Conservation (phyloP, 2,329 filamentous ascomycete genomes). For the Pleoardoris graminearum region DNA sequence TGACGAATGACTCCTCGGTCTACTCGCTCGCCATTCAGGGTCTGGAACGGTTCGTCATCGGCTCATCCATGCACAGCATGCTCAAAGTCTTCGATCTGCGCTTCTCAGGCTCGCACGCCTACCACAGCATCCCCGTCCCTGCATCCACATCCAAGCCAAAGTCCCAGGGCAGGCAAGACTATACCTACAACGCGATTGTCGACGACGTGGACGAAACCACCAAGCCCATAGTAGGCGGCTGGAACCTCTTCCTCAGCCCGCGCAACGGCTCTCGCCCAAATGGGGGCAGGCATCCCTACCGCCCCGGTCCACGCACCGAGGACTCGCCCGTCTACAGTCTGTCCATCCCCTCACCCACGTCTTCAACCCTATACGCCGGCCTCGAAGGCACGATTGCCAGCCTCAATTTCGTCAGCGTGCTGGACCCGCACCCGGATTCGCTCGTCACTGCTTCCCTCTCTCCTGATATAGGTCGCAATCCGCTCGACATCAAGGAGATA, state of each 20-base stretch:
- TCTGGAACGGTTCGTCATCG: slow-evolving; percentile 60
- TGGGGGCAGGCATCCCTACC: slow-evolving; percentile 22
- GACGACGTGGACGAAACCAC: slow-evolving; percentile 1
- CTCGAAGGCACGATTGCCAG: slow-evolving; percentile 51
- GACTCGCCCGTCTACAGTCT: slow-evolving; percentile 54
- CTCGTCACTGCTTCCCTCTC: slow-evolving; percentile 30
- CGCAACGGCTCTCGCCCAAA: slow-evolving; percentile 23
- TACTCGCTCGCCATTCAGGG: slow-evolving; percentile 63
- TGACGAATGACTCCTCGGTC: slow-evolving; percentile 61
- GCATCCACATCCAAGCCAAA: slow-evolving; percentile 11
- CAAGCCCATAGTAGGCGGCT: slow-evolving; percentile 35
- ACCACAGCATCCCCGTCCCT: slow-evolving; percentile 37
- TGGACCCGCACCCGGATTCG: slow-evolving; percentile 51
- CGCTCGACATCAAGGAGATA: slow-evolving; percentile 29
- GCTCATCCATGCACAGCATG: slow-evolving; percentile 60
- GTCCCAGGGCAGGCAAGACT: slow-evolving; percentile 7
- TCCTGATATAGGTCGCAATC: slow-evolving; percentile 7
- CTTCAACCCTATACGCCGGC: slow-evolving; percentile 53
- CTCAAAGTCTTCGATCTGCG: slow-evolving; percentile 67
- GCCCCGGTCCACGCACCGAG: slow-evolving; percentile 18
- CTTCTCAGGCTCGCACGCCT: slow-evolving; percentile 49
- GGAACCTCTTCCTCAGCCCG: slow-evolving; percentile 54
- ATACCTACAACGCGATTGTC: slow-evolving; percentile 21
- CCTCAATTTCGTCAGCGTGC: slow-evolving; percentile 49
- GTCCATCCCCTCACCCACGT: slow-evolving; percentile 50